Evolutionary conservation across 2,329 filamentous ascomycete genomes (phyloP).

Genomic region (Aspergillus hortae): DNA sequence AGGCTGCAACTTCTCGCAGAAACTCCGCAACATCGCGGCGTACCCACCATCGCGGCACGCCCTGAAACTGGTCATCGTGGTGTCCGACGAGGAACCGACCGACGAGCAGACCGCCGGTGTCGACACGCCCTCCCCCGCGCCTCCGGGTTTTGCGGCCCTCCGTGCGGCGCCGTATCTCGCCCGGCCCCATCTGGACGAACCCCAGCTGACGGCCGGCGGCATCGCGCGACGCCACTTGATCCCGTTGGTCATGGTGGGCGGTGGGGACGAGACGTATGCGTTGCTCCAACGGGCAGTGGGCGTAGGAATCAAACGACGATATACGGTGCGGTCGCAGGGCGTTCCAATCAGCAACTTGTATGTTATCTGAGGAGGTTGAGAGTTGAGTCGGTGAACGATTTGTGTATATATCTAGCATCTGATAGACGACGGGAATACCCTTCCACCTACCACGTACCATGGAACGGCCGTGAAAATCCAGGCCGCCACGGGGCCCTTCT

Average conservation of each 20-base stretch:
- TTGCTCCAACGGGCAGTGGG: slow-evolving; percentile 61
- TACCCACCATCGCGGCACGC: slow-evolving; percentile 60
- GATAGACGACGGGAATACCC: too few relatives aligned
- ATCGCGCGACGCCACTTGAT: slow-evolving; percentile 68
- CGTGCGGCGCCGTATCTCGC: slow-evolving; percentile 43
- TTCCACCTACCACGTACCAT: too few relatives aligned
- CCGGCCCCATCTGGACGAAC: slow-evolving; percentile 70
- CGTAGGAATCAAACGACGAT: slow-evolving; percentile 73
- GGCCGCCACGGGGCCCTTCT: not conserved
- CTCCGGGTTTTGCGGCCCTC: slow-evolving; percentile 22
- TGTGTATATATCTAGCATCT: too few relatives aligned
- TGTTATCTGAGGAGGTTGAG: slow-evolving; percentile 38
- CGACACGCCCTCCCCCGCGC: slow-evolving; percentile 15
- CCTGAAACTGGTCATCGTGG: slow-evolving; percentile 77
- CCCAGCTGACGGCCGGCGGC: slow-evolving; percentile 68
- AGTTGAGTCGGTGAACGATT: not conserved
- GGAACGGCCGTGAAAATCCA: too few relatives aligned
- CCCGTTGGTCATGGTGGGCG: slow-evolving; percentile 77
- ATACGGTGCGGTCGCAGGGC: slow-evolving; percentile 77
- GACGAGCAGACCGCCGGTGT: slow-evolving; percentile 2
- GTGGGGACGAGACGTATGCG: slow-evolving; percentile 63
- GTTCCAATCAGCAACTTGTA: slow-evolving; percentile 74
- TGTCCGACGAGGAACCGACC: slow-evolving; percentile 54
- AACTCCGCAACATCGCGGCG: slow-evolving; percentile 78
- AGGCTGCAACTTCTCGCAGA: slow-evolving; percentile 77